Evolutionary conservation across 2,329 filamentous ascomycete species (phyloP).

Genomic region (Gnomoniopsis sp.): DNA sequence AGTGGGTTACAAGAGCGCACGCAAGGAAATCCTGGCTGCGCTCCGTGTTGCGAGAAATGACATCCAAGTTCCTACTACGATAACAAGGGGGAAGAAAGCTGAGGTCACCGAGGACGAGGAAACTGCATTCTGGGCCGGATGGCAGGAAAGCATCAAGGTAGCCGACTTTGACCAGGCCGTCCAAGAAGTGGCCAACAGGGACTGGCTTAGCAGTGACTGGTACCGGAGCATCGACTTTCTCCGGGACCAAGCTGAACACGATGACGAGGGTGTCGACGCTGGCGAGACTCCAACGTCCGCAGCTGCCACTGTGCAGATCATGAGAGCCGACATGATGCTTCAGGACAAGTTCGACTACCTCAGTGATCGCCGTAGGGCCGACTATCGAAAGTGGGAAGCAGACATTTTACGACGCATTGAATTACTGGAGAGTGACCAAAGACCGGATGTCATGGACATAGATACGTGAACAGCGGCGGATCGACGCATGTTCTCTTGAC

Average conservation of each 20-base stretch:
- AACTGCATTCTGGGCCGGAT: slow-evolving; percentile 45
- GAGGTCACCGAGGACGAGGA: slow-evolving; percentile 40
- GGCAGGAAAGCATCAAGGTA: slow-evolving; percentile 40
- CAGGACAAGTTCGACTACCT: slow-evolving; percentile 72
- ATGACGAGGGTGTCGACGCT: slow-evolving; percentile 31
- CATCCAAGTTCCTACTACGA: slow-evolving; percentile 29
- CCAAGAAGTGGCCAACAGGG: slow-evolving; percentile 50
- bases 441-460: slow-evolving; percentile 16
- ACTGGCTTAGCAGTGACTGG: slow-evolving; percentile 63
- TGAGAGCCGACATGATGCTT: slow-evolving; percentile 67
- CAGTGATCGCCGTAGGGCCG: slow-evolving; percentile 57
- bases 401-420: slow-evolving; percentile 53
- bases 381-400: slow-evolving; percentile 64
- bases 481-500: background rate
- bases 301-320: slow-evolving; percentile 36
- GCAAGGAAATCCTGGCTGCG: slow-evolving; percentile 44
- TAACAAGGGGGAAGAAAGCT: slow-evolving; percentile 39
- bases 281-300: slow-evolving; percentile 26
- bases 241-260: slow-evolving; percentile 33
- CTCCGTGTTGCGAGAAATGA: slow-evolving; percentile 35
- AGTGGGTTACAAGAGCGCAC: slow-evolving; percentile 42
- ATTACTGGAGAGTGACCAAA: slow-evolving; percentile 16
- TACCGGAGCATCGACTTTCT: slow-evolving; percentile 57
- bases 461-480: slow-evolving; percentile 12
- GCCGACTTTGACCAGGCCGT: slow-evolving; percentile 62